Evolutionary conservation across 352 stramenopile genomes (phyloP).

Genomic region (Pythium myriotylum): DNA sequence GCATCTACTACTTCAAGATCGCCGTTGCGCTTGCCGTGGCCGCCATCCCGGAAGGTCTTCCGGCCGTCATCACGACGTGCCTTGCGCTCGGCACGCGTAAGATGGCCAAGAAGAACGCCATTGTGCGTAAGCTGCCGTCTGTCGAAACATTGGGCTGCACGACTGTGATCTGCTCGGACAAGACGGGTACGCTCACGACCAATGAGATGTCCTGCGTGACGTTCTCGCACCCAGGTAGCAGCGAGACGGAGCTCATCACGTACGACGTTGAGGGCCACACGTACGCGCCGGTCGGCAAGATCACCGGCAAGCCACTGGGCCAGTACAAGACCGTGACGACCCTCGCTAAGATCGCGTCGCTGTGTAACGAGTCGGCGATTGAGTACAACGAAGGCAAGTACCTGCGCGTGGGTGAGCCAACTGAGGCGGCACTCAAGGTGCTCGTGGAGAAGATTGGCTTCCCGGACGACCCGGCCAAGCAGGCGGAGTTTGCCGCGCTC

Average conservation of each 20-base stretch:
- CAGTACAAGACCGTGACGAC: constrained; percentile 83
- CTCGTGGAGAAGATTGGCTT: constrained; percentile 95
- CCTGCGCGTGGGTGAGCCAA: constrained; percentile 94
- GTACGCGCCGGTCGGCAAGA: constrained; percentile 89
- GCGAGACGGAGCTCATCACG: constrained; percentile 81
- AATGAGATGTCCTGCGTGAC: constrained; percentile 97
- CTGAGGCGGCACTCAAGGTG: constrained; percentile 96
- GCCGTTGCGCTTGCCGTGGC: constrained; percentile 98
- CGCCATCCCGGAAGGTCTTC: constrained; percentile 98
- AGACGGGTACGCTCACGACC: constrained; percentile 96
- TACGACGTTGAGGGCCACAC: constrained; percentile 94
- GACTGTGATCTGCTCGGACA: constrained; percentile 94
- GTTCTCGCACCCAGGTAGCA: constrained; percentile 68
- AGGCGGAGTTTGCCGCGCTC: constrained; percentile 62
- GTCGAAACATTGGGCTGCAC: constrained; percentile 98
- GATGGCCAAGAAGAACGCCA: constrained; percentile 98
- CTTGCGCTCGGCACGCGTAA: constrained; percentile 94
- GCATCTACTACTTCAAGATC: constrained; percentile 99
- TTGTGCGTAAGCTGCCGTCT: constrained; percentile 97
- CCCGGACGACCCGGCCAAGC: constrained; percentile 56
- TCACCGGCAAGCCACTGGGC: constrained; percentile 48
- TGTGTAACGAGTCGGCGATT: constrained; percentile 97
- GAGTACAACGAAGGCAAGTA: constrained; percentile 90
- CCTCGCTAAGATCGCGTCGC: constrained; percentile 89
- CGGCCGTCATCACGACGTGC: constrained; percentile 98